These are phyloP conservation scores for Suhomyces anneliseae DNA, from an alignment of 1,139 yeast species.

Conservation along the genomic window DNA sequence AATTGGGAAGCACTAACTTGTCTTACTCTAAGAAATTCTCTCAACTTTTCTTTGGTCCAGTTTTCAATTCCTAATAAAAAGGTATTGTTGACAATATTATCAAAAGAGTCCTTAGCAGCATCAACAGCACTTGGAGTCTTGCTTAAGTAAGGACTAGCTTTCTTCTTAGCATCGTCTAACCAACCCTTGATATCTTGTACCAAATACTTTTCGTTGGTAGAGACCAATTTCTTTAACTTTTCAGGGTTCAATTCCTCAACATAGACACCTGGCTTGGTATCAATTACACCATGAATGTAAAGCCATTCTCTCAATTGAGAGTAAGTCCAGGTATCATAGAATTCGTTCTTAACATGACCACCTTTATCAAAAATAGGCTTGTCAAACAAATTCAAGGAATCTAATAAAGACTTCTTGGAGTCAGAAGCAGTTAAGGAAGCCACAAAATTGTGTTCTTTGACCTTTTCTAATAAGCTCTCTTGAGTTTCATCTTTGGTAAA, in stretches of 20 bases:
- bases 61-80: slow-evolving; percentile 45
- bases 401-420: slow-evolving; percentile 38
- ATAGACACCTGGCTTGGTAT: slow-evolving; percentile 24
- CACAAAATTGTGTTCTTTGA: slow-evolving; percentile 42
- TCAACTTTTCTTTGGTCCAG: slow-evolving; percentile 52
- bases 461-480: slow-evolving; percentile 43
- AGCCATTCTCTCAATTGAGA: slow-evolving; percentile 36
- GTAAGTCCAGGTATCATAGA: slow-evolving; percentile 42
- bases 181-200: slow-evolving; percentile 46
- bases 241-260: slow-evolving; percentile 19
- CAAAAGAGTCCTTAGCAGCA: slow-evolving; percentile 18
- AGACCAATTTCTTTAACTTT: slow-evolving; percentile 20
- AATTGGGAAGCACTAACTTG: slow-evolving; percentile 47
- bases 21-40: slow-evolving; percentile 52
- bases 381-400: slow-evolving; percentile 35
- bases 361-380: slow-evolving; percentile 38
- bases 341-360: slow-evolving; percentile 43
- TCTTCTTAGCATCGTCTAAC: slow-evolving; percentile 26
- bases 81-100: slow-evolving; percentile 43
- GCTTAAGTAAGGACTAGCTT: slow-evolving; percentile 23
- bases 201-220: slow-evolving; percentile 29
- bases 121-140: slow-evolving; percentile 21
- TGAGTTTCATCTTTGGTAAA: slow-evolving; percentile 38
- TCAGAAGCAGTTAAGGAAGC: slow-evolving; percentile 37
- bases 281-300: slow-evolving; percentile 25